These are phyloP conservation scores for Leccinum subgranulosum DNA, from an alignment of 768 basidiomycete genomes.

Conservation along the genomic window DNA sequence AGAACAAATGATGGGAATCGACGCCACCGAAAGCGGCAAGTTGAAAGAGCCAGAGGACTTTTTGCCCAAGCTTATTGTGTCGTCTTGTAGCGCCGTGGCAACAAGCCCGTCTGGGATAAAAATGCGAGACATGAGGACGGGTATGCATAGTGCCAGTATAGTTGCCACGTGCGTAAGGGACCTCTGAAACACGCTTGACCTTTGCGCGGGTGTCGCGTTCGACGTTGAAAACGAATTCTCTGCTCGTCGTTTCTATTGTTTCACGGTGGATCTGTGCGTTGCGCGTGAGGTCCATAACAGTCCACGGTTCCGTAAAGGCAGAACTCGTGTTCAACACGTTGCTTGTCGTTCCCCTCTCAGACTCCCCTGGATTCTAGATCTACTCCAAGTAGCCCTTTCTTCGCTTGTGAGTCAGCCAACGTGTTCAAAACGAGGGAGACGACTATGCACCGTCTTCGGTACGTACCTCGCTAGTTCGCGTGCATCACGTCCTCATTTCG, in stretches of 20 bases:
- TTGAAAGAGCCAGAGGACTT: slow-evolving; percentile 14
- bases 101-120: not conserved
- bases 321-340: slow-evolving; percentile 81
- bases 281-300: not conserved
- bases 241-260: not conserved
- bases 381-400: slow-evolving; percentile 31
- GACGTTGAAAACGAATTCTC: slow-evolving; percentile 1
- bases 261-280: not conserved
- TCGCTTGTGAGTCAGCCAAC: slow-evolving; percentile 41
- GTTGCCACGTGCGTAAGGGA: slow-evolving; percentile 10
- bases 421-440: slow-evolving; percentile 65
- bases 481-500: slow-evolving; percentile 24
- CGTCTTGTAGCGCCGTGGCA: slow-evolving; percentile 1
- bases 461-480: slow-evolving; percentile 38
- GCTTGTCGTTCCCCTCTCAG: slow-evolving; percentile 40
- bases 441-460: slow-evolving; percentile 82
- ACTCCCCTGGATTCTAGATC: slow-evolving; percentile 22
- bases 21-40: slow-evolving; percentile 17
- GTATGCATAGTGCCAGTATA: not conserved
- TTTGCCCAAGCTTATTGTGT: slow-evolving; percentile 3
- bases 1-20: slow-evolving; percentile 7
- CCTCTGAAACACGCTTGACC: not conserved
- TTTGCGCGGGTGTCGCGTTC: not conserved
- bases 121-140: not conserved
- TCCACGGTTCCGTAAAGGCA: slow-evolving; percentile 31